Percentiles rank a stretch among this genome's conserved stretches.
phyloP scores from a whole-genome alignment of 2,329 filamentous ascomycete genomes.

The Neofusicoccum cordaticola region DNA sequence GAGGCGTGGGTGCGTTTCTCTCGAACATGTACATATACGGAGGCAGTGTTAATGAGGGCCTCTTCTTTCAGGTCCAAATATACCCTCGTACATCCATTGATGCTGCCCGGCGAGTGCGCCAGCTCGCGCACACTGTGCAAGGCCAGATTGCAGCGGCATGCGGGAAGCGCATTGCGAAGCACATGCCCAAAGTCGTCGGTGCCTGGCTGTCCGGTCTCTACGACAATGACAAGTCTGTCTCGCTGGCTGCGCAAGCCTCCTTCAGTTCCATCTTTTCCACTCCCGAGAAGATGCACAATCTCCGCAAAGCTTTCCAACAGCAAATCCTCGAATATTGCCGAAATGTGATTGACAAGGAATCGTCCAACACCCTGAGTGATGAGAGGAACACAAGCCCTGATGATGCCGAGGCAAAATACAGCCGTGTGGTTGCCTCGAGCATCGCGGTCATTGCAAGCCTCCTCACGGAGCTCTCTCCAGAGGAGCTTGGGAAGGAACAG shows the following conservation, averaged over 20 bases:
- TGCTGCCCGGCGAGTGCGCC: constrained; percentile 80
- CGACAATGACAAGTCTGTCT: constrained; percentile 76
- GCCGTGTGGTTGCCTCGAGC: constrained; percentile 67
- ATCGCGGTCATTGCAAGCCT: constrained; percentile 55
- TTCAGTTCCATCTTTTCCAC: constrained; percentile 73
- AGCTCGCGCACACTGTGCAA: constrained; percentile 77
- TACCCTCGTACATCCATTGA: constrained; percentile 92
- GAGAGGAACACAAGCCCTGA: constrained; percentile 79
- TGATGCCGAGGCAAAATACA: constrained; percentile 82
- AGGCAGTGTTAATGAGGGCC: constrained; percentile 36
- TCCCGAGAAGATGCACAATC: constrained; percentile 70
- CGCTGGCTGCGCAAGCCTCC: constrained; percentile 73
- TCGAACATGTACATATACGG: constrained; percentile 29
- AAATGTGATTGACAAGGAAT: constrained; percentile 75
- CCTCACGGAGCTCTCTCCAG: constrained; percentile 41
- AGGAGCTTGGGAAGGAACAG: constrained; percentile 60
- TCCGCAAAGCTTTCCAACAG: constrained; percentile 79
- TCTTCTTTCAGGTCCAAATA: constrained; percentile 64
- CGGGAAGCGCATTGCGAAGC: constrained; percentile 79
- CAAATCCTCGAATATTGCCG: constrained; percentile 80
- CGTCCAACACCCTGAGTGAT: constrained; percentile 78
- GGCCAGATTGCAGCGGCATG: constrained; percentile 56
- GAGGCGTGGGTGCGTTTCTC: constrained; percentile 74
- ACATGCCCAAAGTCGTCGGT: constrained; percentile 73
- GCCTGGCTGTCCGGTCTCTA: constrained; percentile 90